These are phyloP conservation scores for Talaromyces rugulosus DNA, from an alignment of 2,329 filamentous ascomycete species.

Conservation along the genomic window DNA sequence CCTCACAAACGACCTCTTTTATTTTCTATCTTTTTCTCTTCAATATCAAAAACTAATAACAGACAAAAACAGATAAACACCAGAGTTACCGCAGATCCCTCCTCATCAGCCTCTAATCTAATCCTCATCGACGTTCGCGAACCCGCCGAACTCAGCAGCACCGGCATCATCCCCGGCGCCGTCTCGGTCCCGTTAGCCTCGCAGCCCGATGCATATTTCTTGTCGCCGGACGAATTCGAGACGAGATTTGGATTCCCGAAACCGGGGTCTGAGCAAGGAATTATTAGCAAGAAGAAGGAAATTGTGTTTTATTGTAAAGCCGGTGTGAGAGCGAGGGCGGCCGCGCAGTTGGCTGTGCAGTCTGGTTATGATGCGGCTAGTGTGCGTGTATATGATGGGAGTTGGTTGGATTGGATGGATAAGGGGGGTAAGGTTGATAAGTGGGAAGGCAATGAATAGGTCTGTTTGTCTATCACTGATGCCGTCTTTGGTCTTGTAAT, in stretches of 20 bases:
- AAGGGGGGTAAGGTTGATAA: slow-evolving; percentile 62
- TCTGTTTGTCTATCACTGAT: background rate
- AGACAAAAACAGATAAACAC: slow-evolving; percentile 27
- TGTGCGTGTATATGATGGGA: slow-evolving; percentile 47
- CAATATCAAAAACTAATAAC: slow-evolving; percentile 4
- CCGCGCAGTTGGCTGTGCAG: slow-evolving; percentile 70
- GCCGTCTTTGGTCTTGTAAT: background rate
- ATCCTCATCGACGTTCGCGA: slow-evolving; percentile 47
- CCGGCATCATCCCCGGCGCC: slow-evolving; percentile 67
- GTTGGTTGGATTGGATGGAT: slow-evolving; percentile 70
- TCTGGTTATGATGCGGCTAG: slow-evolving; percentile 69
- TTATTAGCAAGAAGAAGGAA: slow-evolving; percentile 20
- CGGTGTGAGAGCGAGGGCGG: slow-evolving; percentile 74
- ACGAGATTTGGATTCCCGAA: slow-evolving; percentile 75
- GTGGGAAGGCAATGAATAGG: slow-evolving; percentile 31
- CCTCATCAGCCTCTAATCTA: slow-evolving; percentile 24
- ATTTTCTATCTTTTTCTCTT: background rate
- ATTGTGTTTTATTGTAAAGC: slow-evolving; percentile 92
- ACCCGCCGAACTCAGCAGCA: slow-evolving; percentile 41
- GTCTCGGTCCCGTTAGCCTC: slow-evolving; percentile 78
- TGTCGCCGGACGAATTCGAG: slow-evolving; percentile 73
- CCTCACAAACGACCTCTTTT: background rate
- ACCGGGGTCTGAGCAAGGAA: slow-evolving; percentile 51
- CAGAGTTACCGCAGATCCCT: slow-evolving; percentile 22
- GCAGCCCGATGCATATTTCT: slow-evolving; percentile 73